Evolutionary conservation across 2,329 filamentous ascomycete genomes (phyloP).

Genomic region (Akanthomyces dipterigenus): DNA sequence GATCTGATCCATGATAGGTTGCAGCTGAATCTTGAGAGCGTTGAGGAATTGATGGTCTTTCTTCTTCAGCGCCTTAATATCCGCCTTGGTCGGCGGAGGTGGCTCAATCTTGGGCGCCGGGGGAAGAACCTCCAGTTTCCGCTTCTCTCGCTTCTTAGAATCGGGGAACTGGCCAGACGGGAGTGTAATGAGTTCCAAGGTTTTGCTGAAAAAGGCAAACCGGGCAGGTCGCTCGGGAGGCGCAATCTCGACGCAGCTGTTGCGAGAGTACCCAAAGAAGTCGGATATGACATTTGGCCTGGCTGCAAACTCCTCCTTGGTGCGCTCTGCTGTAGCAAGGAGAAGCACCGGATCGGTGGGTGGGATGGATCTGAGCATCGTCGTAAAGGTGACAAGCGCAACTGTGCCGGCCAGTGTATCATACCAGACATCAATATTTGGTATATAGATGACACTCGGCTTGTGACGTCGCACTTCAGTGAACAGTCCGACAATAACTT

Average conservation of each 20-base stretch:
- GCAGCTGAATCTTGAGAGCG: conserved; percentile 77
- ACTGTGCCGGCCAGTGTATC: conserved; percentile 53
- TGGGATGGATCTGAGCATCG: conserved; percentile 74
- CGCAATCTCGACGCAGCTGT: conserved; percentile 65
- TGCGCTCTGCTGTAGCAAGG: conserved; percentile 73
- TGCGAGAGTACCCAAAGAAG: conserved; percentile 78
- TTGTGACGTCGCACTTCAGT: conserved; percentile 90
- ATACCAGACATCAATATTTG: conserved; percentile 85
- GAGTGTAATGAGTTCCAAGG: conserved; percentile 71
- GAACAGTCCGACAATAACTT: conserved; percentile 84
- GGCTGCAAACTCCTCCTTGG: conserved; percentile 51
- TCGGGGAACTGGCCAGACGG: conserved; percentile 82
- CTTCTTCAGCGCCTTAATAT: conserved; percentile 73
- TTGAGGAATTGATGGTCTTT: conserved; percentile 80
- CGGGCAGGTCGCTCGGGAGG: conserved; percentile 61
- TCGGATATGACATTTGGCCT: conserved; percentile 57
- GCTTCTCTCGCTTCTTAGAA: conserved; percentile 76
- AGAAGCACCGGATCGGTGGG: conserved; percentile 86
- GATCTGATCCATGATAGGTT: conserved; percentile 96
- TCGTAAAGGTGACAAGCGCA: conserved; percentile 73
- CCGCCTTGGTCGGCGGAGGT: conserved; percentile 64
- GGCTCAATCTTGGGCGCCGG: conserved; percentile 67
- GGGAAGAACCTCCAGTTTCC: conserved; percentile 70
- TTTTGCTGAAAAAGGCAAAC: conserved; percentile 69
- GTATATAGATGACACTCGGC: conserved; percentile 91